These are phyloP conservation scores for Trichocladium antarcticum DNA, from an alignment of 495 filamentous ascomycete genomes.

Conservation along the genomic window DNA sequence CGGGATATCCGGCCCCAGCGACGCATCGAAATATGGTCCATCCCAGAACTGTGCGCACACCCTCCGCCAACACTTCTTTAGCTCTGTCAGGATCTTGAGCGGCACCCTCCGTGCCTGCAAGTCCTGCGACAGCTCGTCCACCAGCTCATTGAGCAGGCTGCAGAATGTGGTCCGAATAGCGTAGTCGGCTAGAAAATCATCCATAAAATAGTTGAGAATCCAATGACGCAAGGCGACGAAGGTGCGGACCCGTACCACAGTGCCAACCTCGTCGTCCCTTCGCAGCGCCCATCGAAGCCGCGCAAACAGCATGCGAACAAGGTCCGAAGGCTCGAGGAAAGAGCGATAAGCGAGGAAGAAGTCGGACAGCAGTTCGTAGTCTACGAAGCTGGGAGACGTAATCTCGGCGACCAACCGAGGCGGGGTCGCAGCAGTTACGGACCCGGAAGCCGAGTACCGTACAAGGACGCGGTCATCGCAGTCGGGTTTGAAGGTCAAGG, in stretches of 20 bases:
- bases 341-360: conserved; percentile 94
- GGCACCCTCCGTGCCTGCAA: conserved; percentile 53
- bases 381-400: conserved; percentile 87
- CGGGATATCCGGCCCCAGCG: conserved; percentile 51
- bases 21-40: conserved; percentile 45
- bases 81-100: conserved; percentile 80
- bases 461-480: conserved; percentile 76
- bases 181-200: conserved; percentile 85
- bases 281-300: conserved; percentile 80
- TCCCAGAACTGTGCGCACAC: conserved; percentile 88
- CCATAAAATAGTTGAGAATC: conserved; percentile 95
- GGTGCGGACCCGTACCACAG: conserved; percentile 84
- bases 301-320: conserved; percentile 72
- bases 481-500: conserved; percentile 53
- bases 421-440: conserved; percentile 82
- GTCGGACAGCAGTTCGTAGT: conserved; percentile 94
- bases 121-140: conserved; percentile 40
- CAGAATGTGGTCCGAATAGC: conserved; percentile 72
- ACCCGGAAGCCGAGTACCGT: conserved; percentile 60
- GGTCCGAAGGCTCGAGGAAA: conserved; percentile 64
- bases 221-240: conserved; percentile 96
- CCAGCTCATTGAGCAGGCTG: conserved; percentile 65
- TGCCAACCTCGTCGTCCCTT: conserved; percentile 69
- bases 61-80: conserved; percentile 95
- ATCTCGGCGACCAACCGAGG: conserved; percentile 94